Evolutionary conservation across 805 yeast genomes (phyloP), one percentile per base, ranked within the genome.

Genomic region (Jamesozyma piceae): DNA sequence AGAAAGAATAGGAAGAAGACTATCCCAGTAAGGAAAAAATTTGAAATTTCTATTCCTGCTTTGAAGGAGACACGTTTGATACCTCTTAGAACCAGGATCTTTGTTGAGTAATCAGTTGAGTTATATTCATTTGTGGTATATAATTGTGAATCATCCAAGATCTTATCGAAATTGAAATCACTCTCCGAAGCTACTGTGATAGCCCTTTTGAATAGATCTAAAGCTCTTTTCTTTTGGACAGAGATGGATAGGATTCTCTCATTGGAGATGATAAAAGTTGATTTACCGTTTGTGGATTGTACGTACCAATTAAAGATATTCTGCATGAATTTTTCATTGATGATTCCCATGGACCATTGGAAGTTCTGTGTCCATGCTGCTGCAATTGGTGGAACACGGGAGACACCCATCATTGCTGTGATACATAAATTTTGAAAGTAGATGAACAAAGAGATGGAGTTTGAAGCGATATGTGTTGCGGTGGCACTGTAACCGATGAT

Each of bases 291-390:
- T 1, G 98, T 92, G 6, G 95, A 69, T 66, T 90, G 96, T 41
- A 90, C 80, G 62, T 90, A 90, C 98, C 98, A 90, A 60, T 81
- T 76, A 50, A 92, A 82, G 48, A 87, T 83, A 35, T 70, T 62
- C 62, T 89, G 96, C 77, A 90, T 82, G 55, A 88, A 85, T 13
- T 65, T 63, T 6, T 79, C 77, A 42, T 74, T 73, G 53, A 92
- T 84, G 49, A 90, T 80, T 37, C 98, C 98, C 75, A 90, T 75
- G 1, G 97, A 80, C 97, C 97, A 90, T 64, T 78, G 80, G 70
- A 92, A 92, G 67, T 90, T 92, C 65, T 90, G 95, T 27, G 94
- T 80, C 98, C 98, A 90, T 2, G 97, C 89, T 2, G 95, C 87
- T 4, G 97, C 97, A 52, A 92, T 89, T 2, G 98, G 98, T 2